A percentile compares a stretch with the other conserved stretches of the same genome.
phyloP scores from a whole-genome alignment of 1,139 yeast genomes.

The Pichia sp. region DNA sequence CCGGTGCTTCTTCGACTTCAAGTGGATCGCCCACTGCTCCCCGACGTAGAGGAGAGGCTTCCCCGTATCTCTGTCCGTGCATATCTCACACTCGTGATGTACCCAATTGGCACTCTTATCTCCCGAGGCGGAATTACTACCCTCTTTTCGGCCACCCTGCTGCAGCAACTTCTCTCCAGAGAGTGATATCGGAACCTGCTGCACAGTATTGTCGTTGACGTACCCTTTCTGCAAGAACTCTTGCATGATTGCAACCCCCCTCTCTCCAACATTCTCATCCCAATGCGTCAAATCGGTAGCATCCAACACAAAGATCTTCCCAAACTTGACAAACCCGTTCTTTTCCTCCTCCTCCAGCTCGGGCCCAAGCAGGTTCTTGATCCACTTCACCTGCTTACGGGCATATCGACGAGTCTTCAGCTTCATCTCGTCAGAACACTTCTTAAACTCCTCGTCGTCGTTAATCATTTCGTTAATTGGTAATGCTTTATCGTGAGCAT shows the following conservation, averaged over 20 bases:
- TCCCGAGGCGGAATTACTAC: too few relatives aligned
- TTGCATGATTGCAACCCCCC: conserved; percentile 54
- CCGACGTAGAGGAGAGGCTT: conserved; percentile 70
- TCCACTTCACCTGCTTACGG: conserved; percentile 91
- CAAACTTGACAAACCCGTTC: conserved; percentile 55
- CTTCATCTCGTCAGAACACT: conserved; percentile 76
- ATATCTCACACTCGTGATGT: conserved; percentile 65
- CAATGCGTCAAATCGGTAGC: conserved; percentile 58
- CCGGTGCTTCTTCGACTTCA: conserved; percentile 63
- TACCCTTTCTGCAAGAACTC: conserved; percentile 36
- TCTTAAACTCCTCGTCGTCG: conserved; percentile 33
- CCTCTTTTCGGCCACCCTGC: too few relatives aligned
- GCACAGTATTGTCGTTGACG: conserved; percentile 18
- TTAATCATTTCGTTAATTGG: conserved; percentile 5
- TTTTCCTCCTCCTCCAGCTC: conserved; percentile 54
- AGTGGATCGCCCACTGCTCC: conserved; percentile 67
- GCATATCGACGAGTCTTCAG: conserved; percentile 85
- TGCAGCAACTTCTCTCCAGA: conserved; percentile 26
- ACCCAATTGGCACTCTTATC: too few relatives aligned
- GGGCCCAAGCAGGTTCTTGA: conserved; percentile 64
- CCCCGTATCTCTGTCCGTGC: conserved; percentile 53
- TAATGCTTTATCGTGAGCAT: background rate
- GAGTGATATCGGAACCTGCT: conserved; percentile 47
- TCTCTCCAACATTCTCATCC: conserved; percentile 48
- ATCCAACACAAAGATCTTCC: conserved; percentile 65